Conservation (phyloP, 495 filamentous ascomycete genomes). For the Bombardia bombarda region DNA sequence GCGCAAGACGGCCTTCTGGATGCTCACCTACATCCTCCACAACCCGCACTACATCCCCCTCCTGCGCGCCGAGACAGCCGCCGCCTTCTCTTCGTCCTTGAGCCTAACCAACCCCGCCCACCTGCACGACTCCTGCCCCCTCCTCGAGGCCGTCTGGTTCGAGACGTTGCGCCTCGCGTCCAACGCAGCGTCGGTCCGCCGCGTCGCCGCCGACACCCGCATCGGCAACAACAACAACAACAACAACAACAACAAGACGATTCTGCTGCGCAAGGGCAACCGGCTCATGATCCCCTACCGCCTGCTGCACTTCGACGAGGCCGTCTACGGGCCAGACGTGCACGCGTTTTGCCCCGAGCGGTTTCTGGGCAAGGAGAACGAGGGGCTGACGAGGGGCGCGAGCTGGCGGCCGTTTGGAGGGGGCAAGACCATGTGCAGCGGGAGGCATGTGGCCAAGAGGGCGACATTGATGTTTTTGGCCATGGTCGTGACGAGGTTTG, state of each 20-base stretch:
- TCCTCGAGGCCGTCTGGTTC: conserved; percentile 13
- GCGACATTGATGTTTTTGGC: conserved; percentile 18
- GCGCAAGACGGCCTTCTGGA: conserved; percentile 13
- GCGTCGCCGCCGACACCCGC: conserved; percentile 13
- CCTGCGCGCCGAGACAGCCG: conserved; percentile 9
- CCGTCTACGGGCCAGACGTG: conserved; percentile 12
- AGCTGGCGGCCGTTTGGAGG: conserved; percentile 26
- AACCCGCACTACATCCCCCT: conserved; percentile 5
- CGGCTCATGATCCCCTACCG: conserved; percentile 25
- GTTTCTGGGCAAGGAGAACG: conserved; percentile 11
- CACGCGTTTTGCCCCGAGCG: conserved; percentile 14
- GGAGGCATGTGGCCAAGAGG: conserved; percentile 17
- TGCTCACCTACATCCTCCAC: conserved; percentile 10
- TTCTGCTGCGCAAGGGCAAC: conserved; percentile 15
- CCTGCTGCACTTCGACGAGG: conserved; percentile 22
- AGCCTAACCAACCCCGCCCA: conserved; percentile 7
- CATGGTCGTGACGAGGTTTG: conserved; percentile 15
- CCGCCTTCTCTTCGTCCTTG: conserved; percentile 5
- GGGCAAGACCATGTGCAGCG: conserved; percentile 23
- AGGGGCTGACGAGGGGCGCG: conserved; percentile 6
- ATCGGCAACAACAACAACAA: too few species aligned
- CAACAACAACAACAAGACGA: too few species aligned
- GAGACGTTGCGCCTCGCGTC: conserved; percentile 14
- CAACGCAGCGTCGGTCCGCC: conserved; percentile 15
- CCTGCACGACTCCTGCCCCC: conserved; percentile 11